These are phyloP conservation scores for Cladosporium velox DNA, from an alignment of 2,329 filamentous ascomycete genomes.

Conservation along the genomic window DNA sequence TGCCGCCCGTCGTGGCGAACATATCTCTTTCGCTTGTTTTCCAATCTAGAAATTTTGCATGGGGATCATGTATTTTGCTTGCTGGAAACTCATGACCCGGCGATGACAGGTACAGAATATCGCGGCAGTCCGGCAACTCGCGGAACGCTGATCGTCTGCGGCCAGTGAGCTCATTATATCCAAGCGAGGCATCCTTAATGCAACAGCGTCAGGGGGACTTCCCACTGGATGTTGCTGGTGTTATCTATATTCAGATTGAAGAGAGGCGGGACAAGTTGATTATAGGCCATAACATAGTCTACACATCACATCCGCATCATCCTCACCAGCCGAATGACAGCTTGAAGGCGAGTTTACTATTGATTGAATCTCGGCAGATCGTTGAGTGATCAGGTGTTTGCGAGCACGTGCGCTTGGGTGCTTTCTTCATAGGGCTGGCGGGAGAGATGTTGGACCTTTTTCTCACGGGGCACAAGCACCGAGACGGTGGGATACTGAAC, in stretches of 20 bases:
- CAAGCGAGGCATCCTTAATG: background rate
- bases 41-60: background rate
- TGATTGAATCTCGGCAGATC: background rate
- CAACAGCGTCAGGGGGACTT: too few species aligned
- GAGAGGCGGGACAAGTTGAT: too few species aligned
- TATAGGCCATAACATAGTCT: too few species aligned
- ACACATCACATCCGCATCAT: too few species aligned
- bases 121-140: background rate
- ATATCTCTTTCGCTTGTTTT: background rate
- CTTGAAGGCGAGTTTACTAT: background rate
- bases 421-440: too few species aligned
- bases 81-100: background rate
- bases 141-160: background rate
- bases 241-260: background rate
- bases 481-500: background rate
- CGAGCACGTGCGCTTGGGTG: too few species aligned
- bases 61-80: background rate
- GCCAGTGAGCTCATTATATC: background rate
- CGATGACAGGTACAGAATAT: background rate
- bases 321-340: background rate
- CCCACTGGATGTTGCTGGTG: background rate
- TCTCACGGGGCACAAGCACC: background rate
- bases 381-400: too few species aligned
- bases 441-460: too few species aligned
- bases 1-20: too few species aligned